A percentile compares a stretch with the other conserved stretches of the same genome.
Evolutionary conservation across 2,329 filamentous ascomycete genomes (phyloP).

Genomic region (Graphiopsis chlorocephala): DNA sequence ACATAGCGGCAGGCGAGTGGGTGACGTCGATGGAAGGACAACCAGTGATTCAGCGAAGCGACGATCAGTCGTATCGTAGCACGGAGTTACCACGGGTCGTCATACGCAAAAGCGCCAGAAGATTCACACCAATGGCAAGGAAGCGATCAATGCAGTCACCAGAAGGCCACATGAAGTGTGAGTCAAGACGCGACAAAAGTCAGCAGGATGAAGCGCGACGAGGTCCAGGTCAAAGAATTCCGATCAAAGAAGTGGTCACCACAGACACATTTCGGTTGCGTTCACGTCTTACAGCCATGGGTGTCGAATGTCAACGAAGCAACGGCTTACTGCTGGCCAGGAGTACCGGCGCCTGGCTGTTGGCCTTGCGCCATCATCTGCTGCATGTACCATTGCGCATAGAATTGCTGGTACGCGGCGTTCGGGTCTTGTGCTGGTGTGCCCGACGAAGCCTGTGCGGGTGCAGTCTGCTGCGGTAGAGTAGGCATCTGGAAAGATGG

Average conservation of each 20-base stretch:
- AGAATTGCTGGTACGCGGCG: slow-evolving; percentile 18
- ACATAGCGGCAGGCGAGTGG: neutral
- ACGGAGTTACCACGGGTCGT: slow-evolving; percentile 4
- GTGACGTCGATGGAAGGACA: neutral
- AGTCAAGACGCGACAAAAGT: neutral
- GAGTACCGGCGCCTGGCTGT: slow-evolving; percentile 32
- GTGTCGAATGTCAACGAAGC: slow-evolving; percentile 5
- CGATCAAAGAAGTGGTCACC: neutral
- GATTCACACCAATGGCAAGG: neutral
- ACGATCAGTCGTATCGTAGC: slow-evolving; percentile 10
- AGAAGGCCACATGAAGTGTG: neutral
- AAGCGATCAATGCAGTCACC: slow-evolving; percentile 8
- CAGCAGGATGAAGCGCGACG: slow-evolving; percentile 5
- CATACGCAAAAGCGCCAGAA: slow-evolving; percentile 8
- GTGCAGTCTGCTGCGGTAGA: slow-evolving; percentile 22
- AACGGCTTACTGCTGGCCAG: slow-evolving; percentile 20
- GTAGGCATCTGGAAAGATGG: slow-evolving; percentile 29
- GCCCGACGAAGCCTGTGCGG: slow-evolving; percentile 20
- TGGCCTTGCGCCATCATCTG: slow-evolving; percentile 36
- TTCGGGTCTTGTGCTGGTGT: slow-evolving; percentile 20
- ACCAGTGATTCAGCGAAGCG: slow-evolving; percentile 10
- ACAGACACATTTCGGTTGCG: slow-evolving; percentile 3
- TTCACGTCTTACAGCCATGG: slow-evolving; percentile 13
- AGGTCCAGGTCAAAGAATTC: slow-evolving; percentile 1
- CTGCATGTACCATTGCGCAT: slow-evolving; percentile 27